Evolutionary conservation across 768 basidiomycete species (phyloP).

Genomic region (Mycena chlorophos): DNA sequence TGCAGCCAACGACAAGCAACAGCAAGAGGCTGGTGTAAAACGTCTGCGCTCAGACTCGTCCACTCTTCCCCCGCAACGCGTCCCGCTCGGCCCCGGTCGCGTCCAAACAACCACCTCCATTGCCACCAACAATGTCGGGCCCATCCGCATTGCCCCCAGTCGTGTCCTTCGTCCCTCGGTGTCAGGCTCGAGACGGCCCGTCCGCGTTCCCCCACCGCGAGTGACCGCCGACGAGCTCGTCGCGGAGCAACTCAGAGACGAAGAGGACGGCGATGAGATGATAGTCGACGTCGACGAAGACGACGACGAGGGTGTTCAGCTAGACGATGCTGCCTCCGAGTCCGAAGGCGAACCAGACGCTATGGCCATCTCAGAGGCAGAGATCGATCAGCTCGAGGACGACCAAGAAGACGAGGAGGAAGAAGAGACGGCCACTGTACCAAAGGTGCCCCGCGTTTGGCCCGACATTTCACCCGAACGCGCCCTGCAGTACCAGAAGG

Average conservation of each 20-base stretch:
- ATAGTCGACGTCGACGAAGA: slow-evolving; percentile 46
- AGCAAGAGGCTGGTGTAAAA: slow-evolving; percentile 67
- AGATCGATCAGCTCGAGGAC: slow-evolving; percentile 24
- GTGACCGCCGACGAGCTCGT: slow-evolving; percentile 36
- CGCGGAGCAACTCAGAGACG: slow-evolving; percentile 26
- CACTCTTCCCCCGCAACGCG: slow-evolving; percentile 63
- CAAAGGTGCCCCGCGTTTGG: slow-evolving; percentile 59
- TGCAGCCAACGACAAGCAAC: slow-evolving; percentile 66
- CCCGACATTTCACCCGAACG: slow-evolving; percentile 71
- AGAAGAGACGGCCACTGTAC: slow-evolving; percentile 29
- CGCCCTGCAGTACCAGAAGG: slow-evolving; percentile 54
- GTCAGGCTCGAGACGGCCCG: slow-evolving; percentile 36
- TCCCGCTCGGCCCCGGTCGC: slow-evolving; percentile 65
- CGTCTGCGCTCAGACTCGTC: slow-evolving; percentile 68
- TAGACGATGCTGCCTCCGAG: slow-evolving; percentile 43
- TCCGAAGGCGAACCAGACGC: slow-evolving; percentile 58
- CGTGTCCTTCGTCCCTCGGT: slow-evolving; percentile 23
- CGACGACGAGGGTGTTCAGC: slow-evolving; percentile 52
- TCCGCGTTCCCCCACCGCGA: slow-evolving; percentile 46
- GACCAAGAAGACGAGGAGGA: slow-evolving; percentile 48
- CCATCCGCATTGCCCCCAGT: slow-evolving; percentile 34
- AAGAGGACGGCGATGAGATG: slow-evolving; percentile 49
- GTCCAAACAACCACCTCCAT: slow-evolving; percentile 45
- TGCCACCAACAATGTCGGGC: slow-evolving; percentile 36
- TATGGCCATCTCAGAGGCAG: slow-evolving; percentile 48